Evolutionary conservation across 2,329 filamentous ascomycete genomes (phyloP), one percentile per base, ranked within the genome.

Genomic region (Monosporascus cannonballus): DNA sequence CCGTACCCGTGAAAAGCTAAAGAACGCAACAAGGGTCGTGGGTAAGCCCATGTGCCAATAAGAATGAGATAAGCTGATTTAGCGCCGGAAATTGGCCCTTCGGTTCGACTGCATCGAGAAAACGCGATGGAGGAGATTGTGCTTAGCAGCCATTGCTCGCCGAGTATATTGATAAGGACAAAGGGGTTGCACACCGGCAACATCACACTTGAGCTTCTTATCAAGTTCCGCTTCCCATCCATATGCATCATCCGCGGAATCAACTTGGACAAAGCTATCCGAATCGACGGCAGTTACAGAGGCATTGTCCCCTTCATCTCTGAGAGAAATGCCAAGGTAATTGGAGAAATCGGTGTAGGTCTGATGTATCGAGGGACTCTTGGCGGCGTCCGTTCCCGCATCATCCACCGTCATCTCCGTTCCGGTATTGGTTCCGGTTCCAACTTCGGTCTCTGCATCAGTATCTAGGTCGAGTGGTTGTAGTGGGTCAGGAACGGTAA

Each of bases 181-280:
- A 4, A 58, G 47, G 14, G 53, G 39, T 34, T 56, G 51, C 15
- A 56, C 49, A 48, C 56, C 55, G 27, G 55, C 52, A 42, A 61
- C 56, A 48, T 57, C 55, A 50, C 60, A 66, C 15, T 57, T 53
- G 38, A 60, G 49, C 52, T 65, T 64, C 52, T 61, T 63, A 20
- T 73, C 68, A 20, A 75, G 67, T 56, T 76, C 76, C 9, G 76
- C 76, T 54, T 81, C 77, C 79, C 78, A 82, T 14, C 79, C 78
- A 52, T 81, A 81, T 4, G 72, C 59, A 51, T 81, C 77, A 2
- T 69, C 63, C 6, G 65, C 64, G 4, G 66, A 64, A 15, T 61
- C 62, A 8, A 61, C 54, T 48, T 56, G 59, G 6, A 57, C 63
- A 44, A 64, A 66, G 5, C 62, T 49, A 6, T 66, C 66, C 2